Percentiles rank a stretch among this genome's conserved stretches.
Evolutionary conservation across 352 stramenopile species (phyloP).

Genomic region (Phytophthora citrophthora): DNA sequence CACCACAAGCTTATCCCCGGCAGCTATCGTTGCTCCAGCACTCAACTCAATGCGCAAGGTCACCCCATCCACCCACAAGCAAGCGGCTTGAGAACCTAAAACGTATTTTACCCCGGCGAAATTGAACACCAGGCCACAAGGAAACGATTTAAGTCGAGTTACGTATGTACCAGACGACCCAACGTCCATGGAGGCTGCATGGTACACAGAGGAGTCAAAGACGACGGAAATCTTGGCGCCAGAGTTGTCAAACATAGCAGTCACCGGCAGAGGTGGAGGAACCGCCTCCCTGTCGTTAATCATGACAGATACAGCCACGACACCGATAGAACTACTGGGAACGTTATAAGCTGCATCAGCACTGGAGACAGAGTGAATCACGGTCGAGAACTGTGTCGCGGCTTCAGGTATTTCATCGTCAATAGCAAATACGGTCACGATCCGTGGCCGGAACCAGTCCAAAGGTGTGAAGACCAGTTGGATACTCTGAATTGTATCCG

Average conservation of each 20-base stretch:
- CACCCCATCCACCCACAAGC: slow-evolving; percentile 64
- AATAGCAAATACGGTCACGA: slow-evolving; percentile 65
- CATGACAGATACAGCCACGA: slow-evolving; percentile 53
- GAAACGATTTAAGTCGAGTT: slow-evolving; percentile 51
- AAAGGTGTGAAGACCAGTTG: slow-evolving; percentile 67
- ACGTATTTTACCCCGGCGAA: slow-evolving; percentile 38
- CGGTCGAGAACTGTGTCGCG: slow-evolving; percentile 60
- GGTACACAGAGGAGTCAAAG: slow-evolving; percentile 76
- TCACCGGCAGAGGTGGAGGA: slow-evolving; percentile 54
- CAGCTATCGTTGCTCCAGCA: slow-evolving; percentile 45
- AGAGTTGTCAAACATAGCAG: slow-evolving; percentile 56
- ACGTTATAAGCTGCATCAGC: slow-evolving; percentile 68
- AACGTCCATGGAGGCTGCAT: slow-evolving; percentile 67
- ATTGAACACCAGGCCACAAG: slow-evolving; percentile 57
- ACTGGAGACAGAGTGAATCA: slow-evolving; percentile 53
- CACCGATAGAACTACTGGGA: slow-evolving; percentile 53
- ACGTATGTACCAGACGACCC: slow-evolving; percentile 29
- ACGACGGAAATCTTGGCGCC: slow-evolving; percentile 58
- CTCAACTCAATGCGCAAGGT: slow-evolving; percentile 60
- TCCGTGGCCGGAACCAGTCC: slow-evolving; percentile 54
- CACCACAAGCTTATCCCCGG: slow-evolving; percentile 50
- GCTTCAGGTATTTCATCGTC: slow-evolving; percentile 67
- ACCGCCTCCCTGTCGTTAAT: slow-evolving; percentile 72
- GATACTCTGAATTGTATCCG: slow-evolving; percentile 27
- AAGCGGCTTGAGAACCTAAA: slow-evolving; percentile 45